These are phyloP conservation scores for Trematosphaeria pertusa DNA, from an alignment of 2,329 filamentous ascomycete genomes.

Conservation along the genomic window DNA sequence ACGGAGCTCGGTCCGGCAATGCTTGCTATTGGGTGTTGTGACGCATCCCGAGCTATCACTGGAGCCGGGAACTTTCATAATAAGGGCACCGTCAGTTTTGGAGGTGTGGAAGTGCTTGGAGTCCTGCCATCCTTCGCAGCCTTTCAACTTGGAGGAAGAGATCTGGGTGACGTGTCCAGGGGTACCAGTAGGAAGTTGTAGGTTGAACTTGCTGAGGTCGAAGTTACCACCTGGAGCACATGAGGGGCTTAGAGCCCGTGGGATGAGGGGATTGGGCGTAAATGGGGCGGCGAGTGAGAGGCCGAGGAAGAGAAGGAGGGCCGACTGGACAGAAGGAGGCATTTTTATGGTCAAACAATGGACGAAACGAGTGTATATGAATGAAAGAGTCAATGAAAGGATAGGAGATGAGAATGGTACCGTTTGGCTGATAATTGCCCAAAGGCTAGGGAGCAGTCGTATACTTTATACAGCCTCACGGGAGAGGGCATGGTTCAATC, in stretches of 20 bases:
- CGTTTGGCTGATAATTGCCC: too few relatives aligned
- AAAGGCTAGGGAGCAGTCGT: too few relatives aligned
- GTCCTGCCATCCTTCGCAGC: conserved; percentile 47
- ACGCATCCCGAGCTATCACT: conserved; percentile 43
- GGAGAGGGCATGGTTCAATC: too few relatives aligned
- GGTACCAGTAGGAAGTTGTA: conserved; percentile 50
- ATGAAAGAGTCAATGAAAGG: too few relatives aligned
- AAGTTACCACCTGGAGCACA: conserved; percentile 31
- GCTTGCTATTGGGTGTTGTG: conserved; percentile 50
- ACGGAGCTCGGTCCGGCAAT: conserved; percentile 54
- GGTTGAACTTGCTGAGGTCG: conserved; percentile 33
- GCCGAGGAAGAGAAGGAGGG: conserved; percentile 14
- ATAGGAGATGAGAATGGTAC: too few relatives aligned
- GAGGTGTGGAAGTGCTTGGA: conserved; percentile 47
- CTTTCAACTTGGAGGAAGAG: conserved; percentile 37
- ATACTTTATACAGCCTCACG: too few relatives aligned
- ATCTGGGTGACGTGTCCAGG: conserved; percentile 38
- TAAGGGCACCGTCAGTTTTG: conserved; percentile 40
- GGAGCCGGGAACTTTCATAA: conserved; percentile 51
- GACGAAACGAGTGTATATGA: too few relatives aligned
- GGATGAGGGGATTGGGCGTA: conserved; percentile 12
- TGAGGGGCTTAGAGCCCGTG: conserved; percentile 12
- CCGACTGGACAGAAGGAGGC: conserved; percentile 8
- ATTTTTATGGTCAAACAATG: too few relatives aligned
- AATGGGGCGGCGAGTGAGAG: conserved; percentile 13